These are phyloP conservation scores for Metroxylon sagu DNA, from an alignment of 176 grass and related monocot species.

Conservation along the genomic window DNA sequence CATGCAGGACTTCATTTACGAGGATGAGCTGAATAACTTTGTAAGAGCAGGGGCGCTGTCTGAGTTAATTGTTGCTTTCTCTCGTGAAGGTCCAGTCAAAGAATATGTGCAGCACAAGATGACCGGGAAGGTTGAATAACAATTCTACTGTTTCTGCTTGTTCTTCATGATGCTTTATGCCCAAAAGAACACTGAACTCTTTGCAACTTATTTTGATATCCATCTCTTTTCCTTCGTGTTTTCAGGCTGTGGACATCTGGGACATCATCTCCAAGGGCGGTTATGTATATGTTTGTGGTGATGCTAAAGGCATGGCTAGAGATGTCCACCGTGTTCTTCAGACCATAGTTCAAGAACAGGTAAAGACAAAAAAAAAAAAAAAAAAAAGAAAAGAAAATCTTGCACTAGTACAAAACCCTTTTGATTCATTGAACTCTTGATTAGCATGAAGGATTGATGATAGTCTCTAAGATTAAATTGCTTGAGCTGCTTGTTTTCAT, in stretches of 20 bases:
- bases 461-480: too few relatives aligned
- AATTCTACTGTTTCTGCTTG: background rate
- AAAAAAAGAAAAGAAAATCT: too few relatives aligned
- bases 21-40: conserved; percentile 80
- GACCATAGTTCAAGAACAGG: conserved; percentile 85
- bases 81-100: conserved; percentile 64
- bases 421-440: too few relatives aligned
- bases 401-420: too few relatives aligned
- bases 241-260: conserved; percentile 79
- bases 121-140: conserved; percentile 48
- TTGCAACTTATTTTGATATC: conserved; percentile 1
- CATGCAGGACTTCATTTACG: conserved; percentile 80
- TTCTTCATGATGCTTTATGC: background rate
- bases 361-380: background rate
- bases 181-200: background rate
- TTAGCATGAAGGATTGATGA: too few relatives aligned
- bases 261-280: conserved; percentile 57
- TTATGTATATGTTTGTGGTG: conserved; percentile 87
- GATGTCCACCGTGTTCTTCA: conserved; percentile 85
- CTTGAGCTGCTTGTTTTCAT: too few relatives aligned
- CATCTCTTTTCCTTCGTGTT: background rate
- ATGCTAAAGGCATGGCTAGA: conserved; percentile 93
- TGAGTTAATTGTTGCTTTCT: conserved; percentile 79
- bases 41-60: conserved; percentile 52
- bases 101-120: conserved; percentile 99